Percentiles rank a stretch among this genome's conserved stretches.
Conservation (phyloP, 2,329 filamentous ascomycete genomes). For the Lachnellula hyalina region DNA sequence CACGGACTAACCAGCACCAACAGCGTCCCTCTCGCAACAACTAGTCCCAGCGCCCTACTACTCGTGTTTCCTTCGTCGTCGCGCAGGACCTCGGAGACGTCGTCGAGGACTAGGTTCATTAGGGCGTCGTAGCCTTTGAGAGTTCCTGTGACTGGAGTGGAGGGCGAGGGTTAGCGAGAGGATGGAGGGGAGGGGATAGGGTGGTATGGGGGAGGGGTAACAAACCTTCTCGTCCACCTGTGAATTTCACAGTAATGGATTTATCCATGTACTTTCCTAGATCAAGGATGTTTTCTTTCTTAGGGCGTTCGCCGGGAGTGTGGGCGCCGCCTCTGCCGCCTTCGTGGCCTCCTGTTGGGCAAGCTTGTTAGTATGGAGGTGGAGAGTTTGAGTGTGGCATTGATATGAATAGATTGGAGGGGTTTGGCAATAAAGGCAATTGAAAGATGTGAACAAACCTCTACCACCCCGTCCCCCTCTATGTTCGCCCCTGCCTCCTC, state of each 20-base stretch:
- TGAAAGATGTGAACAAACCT: constrained; percentile 7
- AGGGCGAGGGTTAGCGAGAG: not conserved
- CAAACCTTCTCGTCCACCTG: constrained; percentile 82
- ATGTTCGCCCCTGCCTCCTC: constrained; percentile 11
- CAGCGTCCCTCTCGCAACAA: constrained; percentile 87
- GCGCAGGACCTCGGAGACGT: constrained; percentile 88
- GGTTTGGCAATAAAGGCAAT: not conserved
- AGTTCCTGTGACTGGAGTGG: constrained; percentile 68
- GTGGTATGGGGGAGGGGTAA: not conserved
- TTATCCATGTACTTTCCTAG: constrained; percentile 96
- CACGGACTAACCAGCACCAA: constrained; percentile 89
- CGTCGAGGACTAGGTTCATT: constrained; percentile 96
- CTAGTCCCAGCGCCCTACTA: constrained; percentile 61
- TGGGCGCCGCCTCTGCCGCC: constrained; percentile 41
- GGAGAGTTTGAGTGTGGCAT: not conserved
- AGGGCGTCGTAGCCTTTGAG: constrained; percentile 95
- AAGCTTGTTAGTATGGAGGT: not conserved
- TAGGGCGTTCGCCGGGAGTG: constrained; percentile 63
- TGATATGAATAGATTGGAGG: not conserved
- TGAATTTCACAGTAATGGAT: constrained; percentile 92
- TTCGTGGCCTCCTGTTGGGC: constrained; percentile 27
- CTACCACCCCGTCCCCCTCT: constrained; percentile 15
- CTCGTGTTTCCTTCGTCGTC: constrained; percentile 89
- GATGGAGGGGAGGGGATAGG: not conserved
- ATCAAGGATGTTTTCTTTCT: constrained; percentile 98